A percentile compares a stretch with the other conserved stretches of the same genome.
These are phyloP conservation scores for Ceratocystis harringtonii DNA, from an alignment of 2,329 filamentous ascomycete genomes.

Conservation along the genomic window DNA sequence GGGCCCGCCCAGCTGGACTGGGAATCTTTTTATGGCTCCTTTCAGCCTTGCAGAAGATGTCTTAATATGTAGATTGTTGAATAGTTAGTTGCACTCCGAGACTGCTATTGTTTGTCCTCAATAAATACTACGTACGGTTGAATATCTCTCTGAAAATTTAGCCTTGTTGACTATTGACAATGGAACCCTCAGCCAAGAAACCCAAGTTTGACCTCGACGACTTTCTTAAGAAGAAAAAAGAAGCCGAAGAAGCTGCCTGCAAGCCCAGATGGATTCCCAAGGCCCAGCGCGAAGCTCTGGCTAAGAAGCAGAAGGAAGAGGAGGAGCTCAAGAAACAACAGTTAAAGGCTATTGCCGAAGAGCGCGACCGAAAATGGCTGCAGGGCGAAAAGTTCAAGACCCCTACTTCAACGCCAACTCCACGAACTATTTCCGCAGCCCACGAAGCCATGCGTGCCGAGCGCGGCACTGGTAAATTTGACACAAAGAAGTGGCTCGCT, in stretches of 20 bases:
- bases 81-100: neutral
- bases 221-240: conserved; percentile 69
- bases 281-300: conserved; percentile 64
- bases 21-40: neutral
- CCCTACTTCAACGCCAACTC: neutral
- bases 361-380: conserved; percentile 17
- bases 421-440: conserved; percentile 13
- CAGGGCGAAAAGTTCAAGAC: conserved; percentile 10
- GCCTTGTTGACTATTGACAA: conserved; percentile 1
- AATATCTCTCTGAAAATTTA: neutral
- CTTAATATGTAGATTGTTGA: neutral
- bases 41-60: neutral
- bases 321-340: conserved; percentile 30
- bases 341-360: conserved; percentile 8
- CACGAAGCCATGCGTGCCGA: conserved; percentile 18
- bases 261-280: conserved; percentile 83
- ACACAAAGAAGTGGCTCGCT: conserved; percentile 15
- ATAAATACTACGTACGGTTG: neutral
- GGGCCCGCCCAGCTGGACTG: neutral
- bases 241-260: conserved; percentile 65
- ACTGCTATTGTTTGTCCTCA: neutral
- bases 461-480: conserved; percentile 16
- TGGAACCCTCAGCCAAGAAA: conserved; percentile 21
- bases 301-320: conserved; percentile 60
- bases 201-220: conserved; percentile 68